phyloP scores from a whole-genome alignment of 495 filamentous ascomycete species.

The Geoglossum glabrum region DNA sequence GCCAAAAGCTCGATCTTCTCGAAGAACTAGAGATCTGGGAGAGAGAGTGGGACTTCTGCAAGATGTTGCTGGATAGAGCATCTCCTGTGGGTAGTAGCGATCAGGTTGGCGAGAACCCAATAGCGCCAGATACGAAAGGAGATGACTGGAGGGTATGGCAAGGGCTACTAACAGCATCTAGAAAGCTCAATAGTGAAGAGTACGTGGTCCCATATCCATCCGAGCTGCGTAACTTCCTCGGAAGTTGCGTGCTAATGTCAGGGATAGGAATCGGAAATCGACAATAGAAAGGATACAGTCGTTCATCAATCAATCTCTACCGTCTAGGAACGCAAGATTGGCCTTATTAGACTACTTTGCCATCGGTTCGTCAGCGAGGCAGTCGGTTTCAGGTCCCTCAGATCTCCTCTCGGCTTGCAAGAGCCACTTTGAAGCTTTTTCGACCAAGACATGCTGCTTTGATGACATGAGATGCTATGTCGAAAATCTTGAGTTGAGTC shows the following conservation, averaged over 20 bases:
- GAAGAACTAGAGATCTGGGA: conserved; percentile 28
- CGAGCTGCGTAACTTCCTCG: no score
- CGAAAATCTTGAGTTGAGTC: conserved; percentile 19
- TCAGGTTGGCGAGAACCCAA: conserved; percentile 8
- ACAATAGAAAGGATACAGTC: conserved; percentile 7
- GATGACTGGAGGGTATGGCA: conserved; percentile 41
- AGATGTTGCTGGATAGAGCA: conserved; percentile 21
- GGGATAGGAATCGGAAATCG: conserved; percentile 1
- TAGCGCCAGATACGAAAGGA: conserved; percentile 13
- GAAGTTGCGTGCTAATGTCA: background rate
- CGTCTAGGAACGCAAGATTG: conserved; percentile 28
- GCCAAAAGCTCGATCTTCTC: conserved; percentile 24
- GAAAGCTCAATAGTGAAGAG: conserved; percentile 17
- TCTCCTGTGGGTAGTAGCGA: conserved; percentile 19
- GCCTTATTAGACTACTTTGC: conserved; percentile 10
- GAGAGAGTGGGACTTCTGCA: conserved; percentile 23
- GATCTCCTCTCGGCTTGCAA: conserved; percentile 24
- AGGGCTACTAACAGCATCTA: conserved; percentile 16
- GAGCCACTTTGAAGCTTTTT: conserved; percentile 28
- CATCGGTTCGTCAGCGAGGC: background rate
- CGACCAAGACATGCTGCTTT: conserved; percentile 32
- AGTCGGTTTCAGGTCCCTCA: background rate
- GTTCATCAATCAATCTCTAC: conserved; percentile 4
- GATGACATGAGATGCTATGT: conserved; percentile 30
- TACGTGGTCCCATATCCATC: conserved; percentile 9